These are phyloP conservation scores for Colletotrichum liaoningense DNA, from an alignment of 2,329 filamentous ascomycete genomes.

Conservation along the genomic window DNA sequence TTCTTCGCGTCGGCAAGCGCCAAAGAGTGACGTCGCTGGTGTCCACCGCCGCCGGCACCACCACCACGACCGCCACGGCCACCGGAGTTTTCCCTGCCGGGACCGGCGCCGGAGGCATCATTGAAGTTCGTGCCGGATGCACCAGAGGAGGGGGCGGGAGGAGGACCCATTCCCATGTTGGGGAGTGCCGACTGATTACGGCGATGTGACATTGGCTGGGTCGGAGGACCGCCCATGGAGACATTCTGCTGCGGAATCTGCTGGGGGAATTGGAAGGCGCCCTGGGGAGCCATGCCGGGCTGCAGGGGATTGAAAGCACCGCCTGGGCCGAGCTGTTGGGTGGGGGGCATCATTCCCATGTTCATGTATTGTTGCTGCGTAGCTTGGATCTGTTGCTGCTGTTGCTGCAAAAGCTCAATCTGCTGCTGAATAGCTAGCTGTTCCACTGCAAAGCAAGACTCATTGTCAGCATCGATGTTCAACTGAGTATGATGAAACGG, in stretches of 20 bases:
- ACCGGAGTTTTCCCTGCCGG: constrained; percentile 74
- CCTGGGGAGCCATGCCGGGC: constrained; percentile 81
- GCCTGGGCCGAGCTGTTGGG: constrained; percentile 78
- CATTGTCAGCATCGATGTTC: constrained; percentile 38
- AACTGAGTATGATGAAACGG: not conserved
- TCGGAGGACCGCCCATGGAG: constrained; percentile 76
- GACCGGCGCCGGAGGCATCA: constrained; percentile 73
- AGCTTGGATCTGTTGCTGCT: constrained; percentile 96
- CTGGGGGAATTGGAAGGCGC: constrained; percentile 89
- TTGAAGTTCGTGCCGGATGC: constrained; percentile 84
- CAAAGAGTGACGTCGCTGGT: constrained; percentile 93
- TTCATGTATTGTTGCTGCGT: constrained; percentile 98
- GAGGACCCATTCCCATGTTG: constrained; percentile 88
- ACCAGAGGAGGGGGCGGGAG: constrained; percentile 92
- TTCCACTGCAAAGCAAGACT: constrained; percentile 75
- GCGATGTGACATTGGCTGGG: constrained; percentile 87
- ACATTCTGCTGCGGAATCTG: constrained; percentile 81
- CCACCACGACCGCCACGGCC: constrained; percentile 78
- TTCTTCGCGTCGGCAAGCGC: constrained; percentile 97
- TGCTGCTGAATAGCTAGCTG: constrained; percentile 98
- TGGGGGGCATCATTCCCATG: constrained; percentile 92
- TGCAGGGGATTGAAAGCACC: constrained; percentile 82
- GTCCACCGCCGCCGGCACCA: constrained; percentile 75
- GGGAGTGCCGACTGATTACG: constrained; percentile 98
- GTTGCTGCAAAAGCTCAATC: constrained; percentile 96